Evolutionary conservation across 1,139 yeast genomes (phyloP), one percentile per base, ranked within the genome.

Genomic region (Magnusiomyces sp.): DNA sequence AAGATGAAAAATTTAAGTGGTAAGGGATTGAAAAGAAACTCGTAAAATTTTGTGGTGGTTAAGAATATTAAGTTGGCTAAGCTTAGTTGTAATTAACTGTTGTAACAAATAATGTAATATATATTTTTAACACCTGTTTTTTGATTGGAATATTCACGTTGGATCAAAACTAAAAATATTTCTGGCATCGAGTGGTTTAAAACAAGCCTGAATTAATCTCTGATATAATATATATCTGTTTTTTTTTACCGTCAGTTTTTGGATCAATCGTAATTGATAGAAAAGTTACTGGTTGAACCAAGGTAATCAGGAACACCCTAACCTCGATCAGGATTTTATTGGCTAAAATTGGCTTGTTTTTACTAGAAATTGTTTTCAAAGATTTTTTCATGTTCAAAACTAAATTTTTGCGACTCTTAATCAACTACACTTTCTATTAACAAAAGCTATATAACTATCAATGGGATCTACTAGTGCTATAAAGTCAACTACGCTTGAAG

Each of bases 291-390:
- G 29, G 7, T 23, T 23, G 29, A 23, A 7, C 7, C 4, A 7
- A 23, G 7, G 7, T 7, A 23, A 7, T 23, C 5, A 10, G 16
- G 34, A 31, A 5, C n/a, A 34, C 37, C 37, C 37, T 34, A 34
- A 34, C 37, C 37, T 34, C n/a, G 5, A 34, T 34, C 11, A 5
- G 9, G 5, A 13, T 34, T 34, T 23, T 23, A 23, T 23, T 23
- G 29, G 29, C 29, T 23, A 23, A 23, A 23, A 23, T 23, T 23
- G 29, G 7, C 29, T 23, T 13, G 16, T 11, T 37, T 37, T 37
- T 10, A 6, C n/a, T n/a, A 20, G 37, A 11, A 51, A 47, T 40
- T 45, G 41, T 19, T 39, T 38, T 17, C 40, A 10, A n/a, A 11
- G n/a, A 9, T 14, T 37, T 37, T 37, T 37, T 37, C n/a, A 9